Evolutionary conservation across 108 stramenopile genomes (phyloP).

Genomic region (Skeletonema grethae): DNA sequence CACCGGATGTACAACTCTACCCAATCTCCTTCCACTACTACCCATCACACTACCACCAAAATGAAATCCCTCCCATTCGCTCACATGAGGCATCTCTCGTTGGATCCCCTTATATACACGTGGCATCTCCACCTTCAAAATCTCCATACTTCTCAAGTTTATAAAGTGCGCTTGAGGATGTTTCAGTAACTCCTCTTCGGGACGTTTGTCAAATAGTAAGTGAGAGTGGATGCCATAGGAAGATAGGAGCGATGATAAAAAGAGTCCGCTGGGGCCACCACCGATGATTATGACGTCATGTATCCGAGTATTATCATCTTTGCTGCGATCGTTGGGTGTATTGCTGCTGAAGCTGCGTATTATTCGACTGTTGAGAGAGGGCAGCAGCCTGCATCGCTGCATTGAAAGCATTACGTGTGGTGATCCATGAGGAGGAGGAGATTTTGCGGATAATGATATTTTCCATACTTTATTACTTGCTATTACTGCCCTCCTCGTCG

Average conservation of each 20-base stretch:
- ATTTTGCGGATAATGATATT: no score
- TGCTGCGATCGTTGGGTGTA: neutral
- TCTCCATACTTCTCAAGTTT: slow-evolving; percentile 92
- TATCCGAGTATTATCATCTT: neutral
- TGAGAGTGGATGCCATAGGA: slow-evolving; percentile 53
- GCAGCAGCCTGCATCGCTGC: neutral
- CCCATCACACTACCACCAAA: slow-evolving; percentile 65
- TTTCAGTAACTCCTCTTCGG: slow-evolving; percentile 43
- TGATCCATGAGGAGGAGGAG: neutral
- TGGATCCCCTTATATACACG: slow-evolving; percentile 45
- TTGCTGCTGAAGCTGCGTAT: neutral
- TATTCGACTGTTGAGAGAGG: neutral
- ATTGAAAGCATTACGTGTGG: neutral
- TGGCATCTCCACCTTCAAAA: slow-evolving; percentile 58
- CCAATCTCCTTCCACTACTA: slow-evolving; percentile 42
- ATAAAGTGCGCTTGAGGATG: slow-evolving; percentile 96
- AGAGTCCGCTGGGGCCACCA: slow-evolving; percentile 78
- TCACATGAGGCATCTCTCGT: slow-evolving; percentile 61
- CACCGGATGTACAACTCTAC: slow-evolving; percentile 75
- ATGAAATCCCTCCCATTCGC: slow-evolving; percentile 72
- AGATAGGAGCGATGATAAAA: slow-evolving; percentile 68
- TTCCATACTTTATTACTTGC: no score
- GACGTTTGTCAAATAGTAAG: slow-evolving; percentile 63
- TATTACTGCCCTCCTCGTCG: no score
- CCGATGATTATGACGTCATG: slow-evolving; percentile 65